Percentiles rank a stretch among this genome's conserved stretches.
phyloP scores from a whole-genome alignment of 345 rosid genomes.

The Capsella bursapastoris region DNA sequence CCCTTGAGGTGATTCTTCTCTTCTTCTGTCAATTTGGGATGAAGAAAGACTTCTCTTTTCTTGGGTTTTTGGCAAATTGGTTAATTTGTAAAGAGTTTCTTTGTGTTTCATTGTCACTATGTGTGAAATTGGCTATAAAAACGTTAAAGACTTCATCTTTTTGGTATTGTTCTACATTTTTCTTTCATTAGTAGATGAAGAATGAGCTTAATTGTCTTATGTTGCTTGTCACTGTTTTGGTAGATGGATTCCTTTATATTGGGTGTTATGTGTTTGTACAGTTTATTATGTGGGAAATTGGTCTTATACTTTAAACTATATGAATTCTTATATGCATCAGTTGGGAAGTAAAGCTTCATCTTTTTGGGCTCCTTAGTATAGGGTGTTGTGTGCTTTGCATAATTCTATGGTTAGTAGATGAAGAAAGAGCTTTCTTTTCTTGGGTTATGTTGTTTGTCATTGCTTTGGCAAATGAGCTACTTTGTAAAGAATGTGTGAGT shows the following conservation, averaged over 20 bases:
- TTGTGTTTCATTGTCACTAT: not conserved
- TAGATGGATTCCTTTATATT: not conserved
- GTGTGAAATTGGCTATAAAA: not conserved
- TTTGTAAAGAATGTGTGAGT: not conserved
- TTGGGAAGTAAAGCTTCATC: too few species aligned
- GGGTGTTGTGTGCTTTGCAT: too few species aligned
- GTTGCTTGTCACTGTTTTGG: not conserved
- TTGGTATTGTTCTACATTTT: not conserved
- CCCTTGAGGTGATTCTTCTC: slow-evolving; percentile 63
- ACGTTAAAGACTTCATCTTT: slow-evolving; percentile 10
- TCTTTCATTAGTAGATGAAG: not conserved
- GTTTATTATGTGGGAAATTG: too few species aligned
- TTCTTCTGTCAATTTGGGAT: not conserved
- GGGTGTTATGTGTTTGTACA: too few species aligned
- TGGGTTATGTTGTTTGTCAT: slow-evolving; percentile 4
- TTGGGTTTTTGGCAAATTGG: not conserved
- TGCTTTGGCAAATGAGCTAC: not conserved
- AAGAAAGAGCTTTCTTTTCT: not conserved
- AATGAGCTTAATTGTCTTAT: not conserved
- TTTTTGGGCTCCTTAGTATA: too few species aligned
- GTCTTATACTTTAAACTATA: too few species aligned
- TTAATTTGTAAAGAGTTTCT: not conserved
- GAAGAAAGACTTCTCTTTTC: not conserved
- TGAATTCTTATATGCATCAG: too few species aligned
- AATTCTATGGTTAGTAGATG: not conserved